These are phyloP conservation scores for Trichoderma semiorbis DNA, from an alignment of 2,329 filamentous ascomycete species.

Conservation along the genomic window DNA sequence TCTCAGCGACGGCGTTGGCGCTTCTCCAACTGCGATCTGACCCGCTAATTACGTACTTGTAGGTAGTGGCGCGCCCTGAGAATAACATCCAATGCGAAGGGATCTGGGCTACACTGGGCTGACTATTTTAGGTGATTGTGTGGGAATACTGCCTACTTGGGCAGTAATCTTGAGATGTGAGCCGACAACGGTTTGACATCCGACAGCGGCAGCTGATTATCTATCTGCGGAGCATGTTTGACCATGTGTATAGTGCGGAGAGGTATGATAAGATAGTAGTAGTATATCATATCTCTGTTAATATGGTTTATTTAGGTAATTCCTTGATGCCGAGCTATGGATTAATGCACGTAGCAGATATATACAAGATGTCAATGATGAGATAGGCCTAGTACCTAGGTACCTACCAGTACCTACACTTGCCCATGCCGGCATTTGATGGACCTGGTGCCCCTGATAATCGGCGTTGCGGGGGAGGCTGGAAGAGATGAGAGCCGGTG, in stretches of 20 bases:
- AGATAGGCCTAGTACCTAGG: background rate
- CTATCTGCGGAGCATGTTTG: background rate
- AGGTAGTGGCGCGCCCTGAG: conserved; percentile 1
- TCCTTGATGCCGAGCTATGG: background rate
- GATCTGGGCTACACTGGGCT: background rate
- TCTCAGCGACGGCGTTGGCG: background rate
- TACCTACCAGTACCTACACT: background rate
- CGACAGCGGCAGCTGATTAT: background rate
- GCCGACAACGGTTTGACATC: background rate
- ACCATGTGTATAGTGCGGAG: background rate
- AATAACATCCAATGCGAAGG: background rate
- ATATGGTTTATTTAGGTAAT: background rate
- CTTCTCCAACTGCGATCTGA: background rate
- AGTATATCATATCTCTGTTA: background rate
- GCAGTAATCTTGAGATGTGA: conserved; percentile 3
- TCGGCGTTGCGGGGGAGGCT: background rate
- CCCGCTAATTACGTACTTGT: conserved; percentile 3
- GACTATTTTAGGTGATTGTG: background rate
- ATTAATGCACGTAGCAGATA: background rate
- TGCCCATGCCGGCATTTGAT: background rate
- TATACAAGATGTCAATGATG: background rate
- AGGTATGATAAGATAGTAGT: background rate
- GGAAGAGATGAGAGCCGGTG: background rate
- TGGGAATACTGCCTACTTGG: background rate
- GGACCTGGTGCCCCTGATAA: background rate